Evolutionary conservation across 2,329 filamentous ascomycete genomes (phyloP), one percentile per base, ranked within the genome.

Genomic region (Emmonsiellopsis sp.): DNA sequence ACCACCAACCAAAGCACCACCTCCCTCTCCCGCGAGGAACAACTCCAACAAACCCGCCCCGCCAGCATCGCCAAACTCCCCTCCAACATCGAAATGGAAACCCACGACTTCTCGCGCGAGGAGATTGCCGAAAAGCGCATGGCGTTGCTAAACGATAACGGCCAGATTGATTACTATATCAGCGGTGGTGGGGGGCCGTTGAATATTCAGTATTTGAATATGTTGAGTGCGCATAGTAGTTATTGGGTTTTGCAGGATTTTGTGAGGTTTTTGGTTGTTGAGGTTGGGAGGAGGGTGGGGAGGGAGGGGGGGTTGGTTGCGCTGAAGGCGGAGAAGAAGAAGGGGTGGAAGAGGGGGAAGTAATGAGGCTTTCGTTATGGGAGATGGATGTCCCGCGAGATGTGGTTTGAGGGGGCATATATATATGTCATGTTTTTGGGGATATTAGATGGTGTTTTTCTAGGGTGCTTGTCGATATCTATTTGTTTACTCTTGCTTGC

Each of bases 141-240:
- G 59, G 85, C 84, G 57, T 69, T 95, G 7, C 80, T 98, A 3
- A 98, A 98, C 61, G 93, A 98, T 63, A 97, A 97, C 60, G 92
- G 91, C 0, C 93, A 98, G 70, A 85, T 98, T 41, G 93, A 98
- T 67, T 98, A 83, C 70, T 94, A 86, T 62, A 74, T 98, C 48
- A 83, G 83, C 48, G 90, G 89, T 7, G 87, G 89, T 0, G 86
- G 88, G 1, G 93, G 93, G 0, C 86, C 91, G 3, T 75, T 98
- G 37, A 93, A 95, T 70, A 90, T 96, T 26, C 91, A 97, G 70
- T 98, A 98, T 67, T 72, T 97, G 37, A 96, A 95, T 61, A 98
- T 98, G 93, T 73, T 98, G 52, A 88, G 89, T 54, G 93, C 93
- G 7, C 93, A 98, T 70, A 90, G 88, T 53, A 92, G 87, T 66